Percentiles rank a stretch among this genome's conserved stretches.
Evolutionary conservation across 2,329 filamentous ascomycete species (phyloP).

Genomic region (Aspergillus puulaauensis): DNA sequence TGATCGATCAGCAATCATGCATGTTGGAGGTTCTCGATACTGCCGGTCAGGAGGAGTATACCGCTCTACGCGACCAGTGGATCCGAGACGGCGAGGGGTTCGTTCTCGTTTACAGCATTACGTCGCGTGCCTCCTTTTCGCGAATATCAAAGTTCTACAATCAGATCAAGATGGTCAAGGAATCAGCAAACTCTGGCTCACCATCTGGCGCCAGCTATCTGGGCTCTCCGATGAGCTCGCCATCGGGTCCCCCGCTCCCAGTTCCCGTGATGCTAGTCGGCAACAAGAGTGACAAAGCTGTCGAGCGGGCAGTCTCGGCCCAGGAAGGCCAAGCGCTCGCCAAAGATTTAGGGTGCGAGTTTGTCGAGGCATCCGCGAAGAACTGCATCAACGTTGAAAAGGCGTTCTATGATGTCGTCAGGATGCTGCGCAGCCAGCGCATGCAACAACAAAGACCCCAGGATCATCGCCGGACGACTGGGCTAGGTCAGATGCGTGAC

Average conservation of each 20-base stretch:
- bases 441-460: constrained; percentile 49
- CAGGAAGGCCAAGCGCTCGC: constrained; percentile 93
- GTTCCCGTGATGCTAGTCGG: constrained; percentile 97
- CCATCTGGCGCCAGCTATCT: constrained; percentile 52
- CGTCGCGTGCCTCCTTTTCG: constrained; percentile 89
- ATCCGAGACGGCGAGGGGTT: constrained; percentile 97
- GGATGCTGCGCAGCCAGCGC: constrained; percentile 81
- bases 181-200: constrained; percentile 64
- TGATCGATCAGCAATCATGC: constrained; percentile 92
- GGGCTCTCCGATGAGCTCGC: constrained; percentile 49
- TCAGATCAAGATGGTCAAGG: constrained; percentile 96
- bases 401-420: constrained; percentile 95
- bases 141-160: constrained; percentile 95
- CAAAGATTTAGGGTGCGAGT: constrained; percentile 89
- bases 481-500: constrained; percentile 36
- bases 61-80: constrained; percentile 94
- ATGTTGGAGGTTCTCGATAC: constrained; percentile 98
- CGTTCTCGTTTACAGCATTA: constrained; percentile 97
- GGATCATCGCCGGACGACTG: constrained; percentile 36
- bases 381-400: constrained; percentile 99
- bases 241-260: constrained; percentile 55
- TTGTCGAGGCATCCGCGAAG: constrained; percentile 94
- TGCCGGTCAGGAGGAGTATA: constrained; percentile 97
- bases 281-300: constrained; percentile 96
- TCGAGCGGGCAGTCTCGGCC: constrained; percentile 92